phyloP scores from a whole-genome alignment of 1,284 basidiomycete species.

The Sporisorium exsertum region DNA sequence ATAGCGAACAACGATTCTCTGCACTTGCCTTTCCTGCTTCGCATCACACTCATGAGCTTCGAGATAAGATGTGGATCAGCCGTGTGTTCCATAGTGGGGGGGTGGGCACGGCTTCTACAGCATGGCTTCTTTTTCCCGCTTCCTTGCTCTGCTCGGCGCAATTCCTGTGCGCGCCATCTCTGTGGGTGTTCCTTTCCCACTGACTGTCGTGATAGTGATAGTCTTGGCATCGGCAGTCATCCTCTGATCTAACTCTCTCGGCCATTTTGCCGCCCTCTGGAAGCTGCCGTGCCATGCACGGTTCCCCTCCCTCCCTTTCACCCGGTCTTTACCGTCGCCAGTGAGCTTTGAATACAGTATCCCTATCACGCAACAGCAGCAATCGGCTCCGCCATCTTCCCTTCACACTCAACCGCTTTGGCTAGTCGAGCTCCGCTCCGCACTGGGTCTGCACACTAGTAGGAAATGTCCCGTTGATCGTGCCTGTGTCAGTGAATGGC shows the following conservation, averaged over 20 bases:
- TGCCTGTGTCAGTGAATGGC: conserved; percentile 22
- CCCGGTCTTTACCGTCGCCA: background rate
- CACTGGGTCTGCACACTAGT: background rate
- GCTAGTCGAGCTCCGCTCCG: background rate
- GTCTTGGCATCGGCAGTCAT: background rate
- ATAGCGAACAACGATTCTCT: conserved; percentile 4
- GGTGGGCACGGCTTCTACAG: background rate
- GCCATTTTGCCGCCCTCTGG: background rate
- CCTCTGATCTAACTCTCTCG: background rate
- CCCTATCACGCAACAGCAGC: conserved; percentile 18
- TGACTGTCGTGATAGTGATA: background rate
- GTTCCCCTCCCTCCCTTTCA: background rate
- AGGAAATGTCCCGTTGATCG: conserved; percentile 1
- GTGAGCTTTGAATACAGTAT: background rate
- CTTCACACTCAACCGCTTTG: background rate
- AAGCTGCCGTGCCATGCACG: too few species aligned
- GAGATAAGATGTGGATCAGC: background rate
- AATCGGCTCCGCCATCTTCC: conserved; percentile 12
- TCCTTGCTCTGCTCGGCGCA: background rate
- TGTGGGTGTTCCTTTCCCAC: background rate
- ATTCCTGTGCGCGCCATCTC: background rate
- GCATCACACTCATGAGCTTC: background rate
- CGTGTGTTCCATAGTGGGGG: background rate
- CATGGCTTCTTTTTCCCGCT: background rate
- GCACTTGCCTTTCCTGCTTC: background rate